phyloP scores from a whole-genome alignment of 1,139 yeast species.

The Candida dubliniensis region DNA sequence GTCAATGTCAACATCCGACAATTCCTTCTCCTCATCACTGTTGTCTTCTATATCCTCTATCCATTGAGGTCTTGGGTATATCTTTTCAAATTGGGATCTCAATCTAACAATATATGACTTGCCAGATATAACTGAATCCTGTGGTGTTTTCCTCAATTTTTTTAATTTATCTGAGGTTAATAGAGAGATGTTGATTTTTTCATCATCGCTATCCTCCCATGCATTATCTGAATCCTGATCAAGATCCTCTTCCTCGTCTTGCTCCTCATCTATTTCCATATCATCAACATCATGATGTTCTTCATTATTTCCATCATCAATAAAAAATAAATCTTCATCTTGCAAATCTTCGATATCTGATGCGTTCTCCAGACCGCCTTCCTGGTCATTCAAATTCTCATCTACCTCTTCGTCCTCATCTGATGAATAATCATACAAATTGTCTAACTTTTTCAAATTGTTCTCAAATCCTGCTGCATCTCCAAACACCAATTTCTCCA shows the following conservation, averaged over 20 bases:
- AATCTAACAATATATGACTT: slow-evolving; percentile 68
- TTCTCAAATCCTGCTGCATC: slow-evolving; percentile 77
- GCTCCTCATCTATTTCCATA: slow-evolving; percentile 46
- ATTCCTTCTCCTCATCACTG: slow-evolving; percentile 19
- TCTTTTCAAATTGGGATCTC: slow-evolving; percentile 80
- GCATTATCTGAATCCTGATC: slow-evolving; percentile 50
- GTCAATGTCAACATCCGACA: slow-evolving; percentile 26
- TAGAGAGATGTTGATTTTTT: slow-evolving; percentile 62
- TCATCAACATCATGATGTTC: slow-evolving; percentile 16
- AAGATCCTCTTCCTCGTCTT: slow-evolving; percentile 29
- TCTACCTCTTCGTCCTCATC: slow-evolving; percentile 31
- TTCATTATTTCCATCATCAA: slow-evolving; percentile 51
- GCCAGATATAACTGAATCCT: slow-evolving; percentile 64
- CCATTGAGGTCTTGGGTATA: slow-evolving; percentile 91
- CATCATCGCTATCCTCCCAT: slow-evolving; percentile 96
- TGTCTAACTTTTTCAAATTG: slow-evolving; percentile 60
- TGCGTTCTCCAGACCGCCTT: slow-evolving; percentile 20
- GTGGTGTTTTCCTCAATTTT: slow-evolving; percentile 66
- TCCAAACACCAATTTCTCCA: slow-evolving; percentile 89
- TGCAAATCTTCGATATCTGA: slow-evolving; percentile 38
- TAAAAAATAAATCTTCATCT: slow-evolving; percentile 66
- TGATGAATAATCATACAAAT: slow-evolving; percentile 52
- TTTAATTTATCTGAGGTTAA: slow-evolving; percentile 58
- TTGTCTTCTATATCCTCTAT: slow-evolving; percentile 43
- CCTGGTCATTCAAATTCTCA: slow-evolving; percentile 14